Conservation (phyloP, 352 stramenopile genomes). For the Thraustochytrium striatum region DNA sequence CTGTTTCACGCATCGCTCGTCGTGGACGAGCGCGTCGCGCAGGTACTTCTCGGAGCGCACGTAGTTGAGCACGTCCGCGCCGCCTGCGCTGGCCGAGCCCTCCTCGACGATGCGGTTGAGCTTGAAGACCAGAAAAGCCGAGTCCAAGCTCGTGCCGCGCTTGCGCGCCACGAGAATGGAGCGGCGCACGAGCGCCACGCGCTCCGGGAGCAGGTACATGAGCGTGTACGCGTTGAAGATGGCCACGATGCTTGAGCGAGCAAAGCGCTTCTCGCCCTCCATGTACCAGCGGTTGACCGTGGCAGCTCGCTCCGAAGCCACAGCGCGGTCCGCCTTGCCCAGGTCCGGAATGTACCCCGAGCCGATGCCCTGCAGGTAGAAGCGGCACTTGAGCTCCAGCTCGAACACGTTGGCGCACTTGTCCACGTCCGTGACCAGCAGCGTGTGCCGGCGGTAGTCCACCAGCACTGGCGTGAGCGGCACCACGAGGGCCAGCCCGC, state of each 20-base stretch:
- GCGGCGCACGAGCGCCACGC: constrained; percentile 17
- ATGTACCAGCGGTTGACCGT: constrained; percentile 31
- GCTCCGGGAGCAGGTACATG: constrained; percentile 10
- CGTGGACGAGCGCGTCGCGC: constrained; percentile 3
- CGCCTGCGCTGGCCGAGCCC: neutral
- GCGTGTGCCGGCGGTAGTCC: neutral
- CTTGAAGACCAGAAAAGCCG: constrained; percentile 31
- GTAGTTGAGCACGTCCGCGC: constrained; percentile 3
- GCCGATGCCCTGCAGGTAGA: neutral
- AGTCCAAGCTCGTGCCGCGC: constrained; percentile 1
- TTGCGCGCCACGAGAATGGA: constrained; percentile 25
- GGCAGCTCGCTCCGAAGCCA: neutral
- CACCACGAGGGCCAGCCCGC: constrained; percentile 3
- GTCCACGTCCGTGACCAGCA: neutral
- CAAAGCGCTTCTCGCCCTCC: constrained; percentile 2
- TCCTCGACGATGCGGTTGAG: constrained; percentile 20
- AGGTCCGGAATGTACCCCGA: neutral
- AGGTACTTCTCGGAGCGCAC: constrained; percentile 20
- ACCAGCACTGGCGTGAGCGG: constrained; percentile 1
- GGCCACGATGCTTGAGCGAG: constrained; percentile 6
- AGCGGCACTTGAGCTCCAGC: constrained; percentile 25
- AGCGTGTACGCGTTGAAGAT: constrained; percentile 27
- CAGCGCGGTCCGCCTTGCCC: neutral
- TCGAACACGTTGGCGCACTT: constrained; percentile 33
- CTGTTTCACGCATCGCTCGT: neutral